phyloP scores from a whole-genome alignment of 2,329 filamentous ascomycete species.

The Fusarium cicatricum region DNA sequence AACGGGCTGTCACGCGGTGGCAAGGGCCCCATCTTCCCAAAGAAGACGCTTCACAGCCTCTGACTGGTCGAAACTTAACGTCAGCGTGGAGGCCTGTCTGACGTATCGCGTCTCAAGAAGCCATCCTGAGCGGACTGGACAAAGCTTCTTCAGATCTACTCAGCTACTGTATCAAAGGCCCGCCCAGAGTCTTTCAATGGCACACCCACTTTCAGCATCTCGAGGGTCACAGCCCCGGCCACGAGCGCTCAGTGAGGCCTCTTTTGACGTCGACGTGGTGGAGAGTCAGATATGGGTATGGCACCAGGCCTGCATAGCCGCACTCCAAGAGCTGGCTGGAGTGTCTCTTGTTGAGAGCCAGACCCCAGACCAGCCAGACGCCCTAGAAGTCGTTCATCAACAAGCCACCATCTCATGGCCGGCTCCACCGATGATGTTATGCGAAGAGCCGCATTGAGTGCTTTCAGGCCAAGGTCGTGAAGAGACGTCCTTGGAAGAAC shows the following conservation, averaged over 20 bases:
- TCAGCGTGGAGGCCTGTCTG: constrained; percentile 17
- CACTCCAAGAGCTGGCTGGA: constrained; percentile 2
- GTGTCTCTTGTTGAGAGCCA: constrained; percentile 9
- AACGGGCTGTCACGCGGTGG: constrained; percentile 21
- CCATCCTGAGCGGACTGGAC: constrained; percentile 1
- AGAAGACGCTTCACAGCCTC: constrained; percentile 25
- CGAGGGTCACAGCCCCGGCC: neutral
- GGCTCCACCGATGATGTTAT: constrained; percentile 34
- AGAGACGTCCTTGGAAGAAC: constrained; percentile 7
- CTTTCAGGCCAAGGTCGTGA: constrained; percentile 7
- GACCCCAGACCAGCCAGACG: neutral
- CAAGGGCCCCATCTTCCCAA: constrained; percentile 24
- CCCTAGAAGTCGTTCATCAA: constrained; percentile 9
- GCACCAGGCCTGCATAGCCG: constrained; percentile 4
- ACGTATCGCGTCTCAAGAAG: constrained; percentile 30
- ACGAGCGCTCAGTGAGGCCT: constrained; percentile 2
- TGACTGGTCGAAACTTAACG: constrained; percentile 30
- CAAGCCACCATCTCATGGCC: constrained; percentile 17
- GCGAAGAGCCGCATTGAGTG: constrained; percentile 15
- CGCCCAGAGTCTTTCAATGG: constrained; percentile 2
- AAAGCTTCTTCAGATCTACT: constrained; percentile 16
- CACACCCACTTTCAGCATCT: neutral
- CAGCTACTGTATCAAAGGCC: neutral
- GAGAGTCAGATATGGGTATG: constrained; percentile 8
- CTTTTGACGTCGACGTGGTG: constrained; percentile 14